These are phyloP conservation scores for Lachnellula hyalina DNA, from an alignment of 2,329 filamentous ascomycete species.

Conservation along the genomic window DNA sequence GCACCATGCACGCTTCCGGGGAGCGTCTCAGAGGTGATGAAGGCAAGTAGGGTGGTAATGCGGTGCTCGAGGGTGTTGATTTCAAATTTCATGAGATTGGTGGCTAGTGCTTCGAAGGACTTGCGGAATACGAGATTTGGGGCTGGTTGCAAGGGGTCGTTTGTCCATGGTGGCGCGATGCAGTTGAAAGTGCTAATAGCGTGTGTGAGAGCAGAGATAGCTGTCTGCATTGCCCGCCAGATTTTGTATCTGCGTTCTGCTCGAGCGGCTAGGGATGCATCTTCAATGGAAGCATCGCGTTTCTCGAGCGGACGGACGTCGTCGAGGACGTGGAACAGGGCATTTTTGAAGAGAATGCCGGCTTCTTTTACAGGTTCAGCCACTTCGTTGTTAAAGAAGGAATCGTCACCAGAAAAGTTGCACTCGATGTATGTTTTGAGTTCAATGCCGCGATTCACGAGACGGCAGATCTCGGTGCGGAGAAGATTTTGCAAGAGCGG, in stretches of 20 bases:
- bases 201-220: background rate
- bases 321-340: background rate
- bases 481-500: conserved; percentile 3
- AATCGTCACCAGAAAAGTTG: background rate
- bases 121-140: background rate
- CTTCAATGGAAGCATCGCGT: background rate
- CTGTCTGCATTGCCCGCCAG: conserved; percentile 6
- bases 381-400: background rate
- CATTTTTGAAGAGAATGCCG: background rate
- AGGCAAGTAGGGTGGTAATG: conserved; percentile 7
- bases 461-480: background rate
- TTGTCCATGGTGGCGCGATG: background rate
- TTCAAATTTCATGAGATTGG: conserved; percentile 9
- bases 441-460: background rate
- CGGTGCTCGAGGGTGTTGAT: conserved; percentile 12
- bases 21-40: conserved; percentile 2
- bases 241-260: conserved; percentile 2
- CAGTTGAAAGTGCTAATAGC: conserved; percentile 1
- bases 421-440: background rate
- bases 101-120: conserved; percentile 3
- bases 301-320: conserved; percentile 3
- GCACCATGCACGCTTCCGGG: conserved; percentile 8
- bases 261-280: background rate
- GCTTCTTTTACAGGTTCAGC: background rate
- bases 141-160: background rate